Evolutionary conservation across 129 eudicot species (phyloP), one percentile per base, ranked within the genome.

Genomic region (Arctium lappa): DNA sequence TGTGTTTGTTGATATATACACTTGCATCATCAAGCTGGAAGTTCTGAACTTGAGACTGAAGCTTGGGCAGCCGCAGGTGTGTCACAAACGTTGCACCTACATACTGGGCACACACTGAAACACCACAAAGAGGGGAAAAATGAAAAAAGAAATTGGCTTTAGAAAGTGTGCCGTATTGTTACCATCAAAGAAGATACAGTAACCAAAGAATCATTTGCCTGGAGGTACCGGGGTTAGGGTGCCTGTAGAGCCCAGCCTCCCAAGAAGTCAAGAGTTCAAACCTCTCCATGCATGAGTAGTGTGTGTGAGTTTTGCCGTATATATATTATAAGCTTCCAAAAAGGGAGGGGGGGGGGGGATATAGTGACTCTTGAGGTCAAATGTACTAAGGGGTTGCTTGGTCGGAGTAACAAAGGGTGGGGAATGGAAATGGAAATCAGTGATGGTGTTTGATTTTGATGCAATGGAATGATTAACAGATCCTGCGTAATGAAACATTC

Each of bases 21-120:
- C 32, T 46, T 84, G 83, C 31, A 37, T 60, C 78, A 88, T 79
- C 85, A 83, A 69, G 69, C 77, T 18, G 86, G 74, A 40, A 79
- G 74, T 84, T 84, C 81, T 76, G 90, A 71, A 44, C 70, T 88
- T 18, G 89, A 84, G 63, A 75, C 80, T 0, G 87, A 65, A 69
- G 78, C 74, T 44, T 77, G 84, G 18, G 68, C 70, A 5, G 66
- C 33, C 39, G 72, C 81, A 31, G 62, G 36, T 31, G 76, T 80
- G 75, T 90, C 94, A 73, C 92, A 88, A 75, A 91, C 94, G 30
- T 91, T 87, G 88, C 82, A 86, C 85, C 94, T 85, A 79, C 94
- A 91, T 65, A 91, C 86, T 15, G 94, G 94, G 72, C 94, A 91
- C 78, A 88, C 94, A 39, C 94, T 91, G 86, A 75, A 44, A 76